Conservation (phyloP, 2,329 filamentous ascomycete genomes). For the Fusarium transvaalense region DNA sequence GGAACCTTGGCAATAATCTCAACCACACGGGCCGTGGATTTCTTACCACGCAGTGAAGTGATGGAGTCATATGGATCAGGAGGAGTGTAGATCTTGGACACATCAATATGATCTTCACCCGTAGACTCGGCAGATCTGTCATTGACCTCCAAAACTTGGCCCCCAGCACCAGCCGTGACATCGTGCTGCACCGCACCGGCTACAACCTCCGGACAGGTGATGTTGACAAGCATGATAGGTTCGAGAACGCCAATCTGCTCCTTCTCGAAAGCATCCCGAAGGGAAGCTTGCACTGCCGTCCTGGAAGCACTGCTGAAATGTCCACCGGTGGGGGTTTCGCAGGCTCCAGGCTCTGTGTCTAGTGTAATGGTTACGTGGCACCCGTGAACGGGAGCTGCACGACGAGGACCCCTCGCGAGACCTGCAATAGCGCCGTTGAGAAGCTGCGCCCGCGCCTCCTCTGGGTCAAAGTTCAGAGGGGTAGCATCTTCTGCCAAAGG, state of each 20-base stretch:
- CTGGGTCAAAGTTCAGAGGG: slow-evolving; percentile 62
- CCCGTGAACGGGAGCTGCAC: slow-evolving; percentile 83
- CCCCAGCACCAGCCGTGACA: slow-evolving; percentile 77
- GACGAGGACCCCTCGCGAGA: slow-evolving; percentile 84
- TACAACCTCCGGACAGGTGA: slow-evolving; percentile 84
- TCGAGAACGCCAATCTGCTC: slow-evolving; percentile 80
- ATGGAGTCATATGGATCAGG: slow-evolving; percentile 81
- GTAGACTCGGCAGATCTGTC: slow-evolving; percentile 58
- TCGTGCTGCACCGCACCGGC: slow-evolving; percentile 88
- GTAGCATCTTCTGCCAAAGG: slow-evolving; percentile 63
- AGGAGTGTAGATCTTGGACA: slow-evolving; percentile 84
- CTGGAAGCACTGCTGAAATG: slow-evolving; percentile 74
- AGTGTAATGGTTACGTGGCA: slow-evolving; percentile 78
- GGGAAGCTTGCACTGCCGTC: slow-evolving; percentile 74
- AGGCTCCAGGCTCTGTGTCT: slow-evolving; percentile 68
- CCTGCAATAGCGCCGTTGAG: slow-evolving; percentile 86
- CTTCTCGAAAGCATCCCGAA: slow-evolving; percentile 71
- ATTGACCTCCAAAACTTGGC: slow-evolving; percentile 80
- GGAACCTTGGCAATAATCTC: slow-evolving; percentile 89
- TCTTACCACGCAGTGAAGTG: slow-evolving; percentile 67
- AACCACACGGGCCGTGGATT: slow-evolving; percentile 62
- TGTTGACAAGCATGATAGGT: slow-evolving; percentile 91
- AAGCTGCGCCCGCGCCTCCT: slow-evolving; percentile 70
- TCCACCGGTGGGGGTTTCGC: slow-evolving; percentile 72
- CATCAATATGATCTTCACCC: slow-evolving; percentile 68